Percentiles rank a stretch among this genome's conserved stretches.
Evolutionary conservation across 192 early-diverging fungal species (phyloP).

Genomic region (Coemansia sp.): DNA sequence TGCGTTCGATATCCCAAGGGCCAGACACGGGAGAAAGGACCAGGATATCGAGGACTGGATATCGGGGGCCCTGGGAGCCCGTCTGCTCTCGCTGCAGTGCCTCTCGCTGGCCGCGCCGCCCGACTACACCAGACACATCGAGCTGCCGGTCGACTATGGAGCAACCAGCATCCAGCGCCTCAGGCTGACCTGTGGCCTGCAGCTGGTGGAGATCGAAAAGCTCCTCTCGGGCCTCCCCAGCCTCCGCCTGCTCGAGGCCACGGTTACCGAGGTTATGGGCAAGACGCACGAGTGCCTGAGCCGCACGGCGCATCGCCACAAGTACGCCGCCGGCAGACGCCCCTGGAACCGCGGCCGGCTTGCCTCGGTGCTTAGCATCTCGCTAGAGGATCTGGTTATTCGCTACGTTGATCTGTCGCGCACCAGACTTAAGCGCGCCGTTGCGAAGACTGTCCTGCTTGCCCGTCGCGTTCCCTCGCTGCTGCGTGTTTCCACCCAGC

Average conservation of each 20-base stretch:
- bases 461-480: slow-evolving; percentile 26
- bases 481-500: slow-evolving; percentile 19
- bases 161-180: slow-evolving; percentile 11
- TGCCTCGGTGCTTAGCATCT: slow-evolving; percentile 9
- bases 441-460: slow-evolving; percentile 28
- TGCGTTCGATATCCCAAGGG: slow-evolving; percentile 13
- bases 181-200: slow-evolving; percentile 22
- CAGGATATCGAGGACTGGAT: slow-evolving; percentile 26
- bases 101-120: slow-evolving; percentile 7
- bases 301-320: slow-evolving; percentile 20
- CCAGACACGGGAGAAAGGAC: slow-evolving; percentile 3
- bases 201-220: slow-evolving; percentile 27
- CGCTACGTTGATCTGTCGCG: slow-evolving; percentile 12
- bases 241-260: slow-evolving; percentile 17
- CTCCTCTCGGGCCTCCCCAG: slow-evolving; percentile 15
- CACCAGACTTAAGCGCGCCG: slow-evolving; percentile 4
- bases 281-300: slow-evolving; percentile 41
- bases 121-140: not conserved
- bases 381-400: slow-evolving; percentile 15
- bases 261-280: slow-evolving; percentile 20
- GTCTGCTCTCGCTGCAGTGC: not conserved
- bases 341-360: not conserved
- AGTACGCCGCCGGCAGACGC: slow-evolving; percentile 7
- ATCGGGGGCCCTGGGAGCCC: not conserved
- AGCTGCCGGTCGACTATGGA: slow-evolving; percentile 14